Conservation (phyloP, 805 yeast genomes). For the Lipomyces sp. region DNA sequence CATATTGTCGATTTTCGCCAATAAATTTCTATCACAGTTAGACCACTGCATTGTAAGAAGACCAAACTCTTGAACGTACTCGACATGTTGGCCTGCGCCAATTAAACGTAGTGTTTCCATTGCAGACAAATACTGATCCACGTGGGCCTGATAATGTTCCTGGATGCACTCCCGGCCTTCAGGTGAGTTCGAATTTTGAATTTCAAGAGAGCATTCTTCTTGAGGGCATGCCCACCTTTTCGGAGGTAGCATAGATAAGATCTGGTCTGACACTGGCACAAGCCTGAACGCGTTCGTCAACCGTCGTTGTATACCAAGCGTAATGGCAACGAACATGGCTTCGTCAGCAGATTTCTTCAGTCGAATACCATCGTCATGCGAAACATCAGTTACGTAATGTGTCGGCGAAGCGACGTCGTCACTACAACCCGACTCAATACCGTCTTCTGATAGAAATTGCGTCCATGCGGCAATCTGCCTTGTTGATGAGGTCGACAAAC, state of each 20-base stretch:
- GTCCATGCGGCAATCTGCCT: background rate
- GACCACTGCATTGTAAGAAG: background rate
- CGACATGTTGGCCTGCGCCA: slow-evolving; percentile 21
- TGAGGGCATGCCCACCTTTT: slow-evolving; percentile 32
- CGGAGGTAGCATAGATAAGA: slow-evolving; percentile 3
- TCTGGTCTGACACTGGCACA: background rate
- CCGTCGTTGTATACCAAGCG: slow-evolving; percentile 21
- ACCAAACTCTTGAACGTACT: background rate
- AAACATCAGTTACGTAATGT: background rate
- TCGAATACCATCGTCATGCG: slow-evolving; percentile 8
- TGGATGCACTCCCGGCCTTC: slow-evolving; percentile 28
- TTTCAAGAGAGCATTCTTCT: slow-evolving; percentile 19
- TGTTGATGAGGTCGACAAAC: background rate
- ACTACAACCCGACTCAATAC: background rate
- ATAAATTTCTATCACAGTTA: background rate
- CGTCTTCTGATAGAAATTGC: background rate
- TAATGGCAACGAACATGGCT: slow-evolving; percentile 22
- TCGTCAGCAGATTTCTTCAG: slow-evolving; percentile 23
- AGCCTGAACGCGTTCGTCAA: slow-evolving; percentile 21
- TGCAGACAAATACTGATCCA: slow-evolving; percentile 23
- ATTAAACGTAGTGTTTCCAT: slow-evolving; percentile 24
- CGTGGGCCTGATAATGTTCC: slow-evolving; percentile 32
- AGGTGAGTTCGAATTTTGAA: slow-evolving; percentile 19
- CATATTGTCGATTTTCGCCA: slow-evolving; percentile 28
- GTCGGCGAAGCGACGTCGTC: background rate